Evolutionary conservation across 257 asterid genomes (phyloP).

Genomic region (Craterostigma plantagineum): DNA sequence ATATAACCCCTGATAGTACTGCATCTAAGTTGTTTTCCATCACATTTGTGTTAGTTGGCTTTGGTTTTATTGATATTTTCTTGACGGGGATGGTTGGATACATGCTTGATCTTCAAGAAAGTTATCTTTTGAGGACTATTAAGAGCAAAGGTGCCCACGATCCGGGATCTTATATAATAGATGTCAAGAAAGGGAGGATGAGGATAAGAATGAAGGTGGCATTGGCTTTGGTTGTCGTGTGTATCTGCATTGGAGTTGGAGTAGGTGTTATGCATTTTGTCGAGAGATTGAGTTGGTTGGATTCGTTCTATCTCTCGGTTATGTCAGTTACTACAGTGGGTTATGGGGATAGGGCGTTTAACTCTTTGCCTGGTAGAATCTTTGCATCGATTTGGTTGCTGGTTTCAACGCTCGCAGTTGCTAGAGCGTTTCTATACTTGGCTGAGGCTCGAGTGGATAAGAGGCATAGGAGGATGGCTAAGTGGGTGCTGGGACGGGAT

Average conservation of each 20-base stretch:
- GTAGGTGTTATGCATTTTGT: conserved; percentile 63
- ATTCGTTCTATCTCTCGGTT: conserved; percentile 73
- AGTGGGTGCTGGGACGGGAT: conserved; percentile 84
- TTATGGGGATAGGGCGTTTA: conserved; percentile 83
- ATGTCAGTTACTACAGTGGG: conserved; percentile 98
- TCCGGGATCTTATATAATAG: conserved; percentile 52
- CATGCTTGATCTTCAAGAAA: conserved; percentile 93
- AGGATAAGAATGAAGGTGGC: conserved; percentile 88
- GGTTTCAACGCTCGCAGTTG: conserved; percentile 89
- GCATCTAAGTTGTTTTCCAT: conserved; percentile 64
- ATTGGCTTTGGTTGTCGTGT: conserved; percentile 77
- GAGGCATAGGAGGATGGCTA: conserved; percentile 73
- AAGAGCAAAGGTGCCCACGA: conserved; percentile 35
- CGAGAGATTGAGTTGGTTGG: conserved; percentile 61
- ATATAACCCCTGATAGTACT: conserved; percentile 60
- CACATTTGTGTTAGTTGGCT: conserved; percentile 79
- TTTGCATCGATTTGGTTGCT: conserved; percentile 95
- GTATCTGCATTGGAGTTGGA: conserved; percentile 76
- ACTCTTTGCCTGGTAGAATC: conserved; percentile 56
- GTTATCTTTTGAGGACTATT: conserved; percentile 47
- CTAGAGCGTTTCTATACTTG: conserved; percentile 93
- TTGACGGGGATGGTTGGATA: conserved; percentile 79
- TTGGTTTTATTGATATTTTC: conserved; percentile 78
- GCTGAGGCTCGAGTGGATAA: conserved; percentile 90
- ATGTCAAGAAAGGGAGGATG: conserved; percentile 96